phyloP scores from a whole-genome alignment of 441 rosid species.

The Euphorbia corollata region DNA sequence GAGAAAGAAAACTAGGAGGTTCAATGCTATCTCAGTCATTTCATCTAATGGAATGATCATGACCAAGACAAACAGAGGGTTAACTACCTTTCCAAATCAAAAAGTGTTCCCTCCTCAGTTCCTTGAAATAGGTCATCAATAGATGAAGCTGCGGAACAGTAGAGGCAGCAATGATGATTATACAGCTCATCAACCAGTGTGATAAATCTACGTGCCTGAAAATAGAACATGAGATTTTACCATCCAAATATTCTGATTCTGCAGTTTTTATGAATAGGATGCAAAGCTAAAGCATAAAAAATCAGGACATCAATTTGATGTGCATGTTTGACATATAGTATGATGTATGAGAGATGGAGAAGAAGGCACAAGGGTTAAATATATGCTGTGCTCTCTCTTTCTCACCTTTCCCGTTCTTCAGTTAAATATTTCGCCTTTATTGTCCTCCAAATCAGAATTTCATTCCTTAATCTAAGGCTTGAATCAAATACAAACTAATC shows the following conservation, averaged over 20 bases:
- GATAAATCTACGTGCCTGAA: conserved; percentile 90
- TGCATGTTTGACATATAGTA: not conserved
- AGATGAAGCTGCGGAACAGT: conserved; percentile 59
- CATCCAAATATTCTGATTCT: conserved; percentile 6
- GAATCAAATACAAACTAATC: not conserved
- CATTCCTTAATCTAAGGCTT: not conserved
- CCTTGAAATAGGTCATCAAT: conserved; percentile 91
- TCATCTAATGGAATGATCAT: too few relatives aligned
- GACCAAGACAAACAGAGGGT: not conserved
- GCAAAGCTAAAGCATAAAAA: not conserved
- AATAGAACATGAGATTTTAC: not conserved
- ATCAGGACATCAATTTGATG: not conserved
- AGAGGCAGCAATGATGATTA: conserved; percentile 79
- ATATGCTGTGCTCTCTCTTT: not conserved
- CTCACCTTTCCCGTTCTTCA: not conserved
- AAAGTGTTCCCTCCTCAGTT: conserved; percentile 82
- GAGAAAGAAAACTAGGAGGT: not conserved
- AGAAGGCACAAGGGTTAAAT: not conserved
- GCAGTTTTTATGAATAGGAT: not conserved
- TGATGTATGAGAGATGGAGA: conserved; percentile 10
- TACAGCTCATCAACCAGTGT: conserved; percentile 87
- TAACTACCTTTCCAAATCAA: conserved; percentile 73
- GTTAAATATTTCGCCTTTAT: not conserved
- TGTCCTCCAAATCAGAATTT: not conserved
- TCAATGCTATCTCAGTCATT: not conserved